A percentile compares a stretch with the other conserved stretches of the same genome.
These are phyloP conservation scores for Dactylellina drechsleri DNA, from an alignment of 2,329 filamentous ascomycete species.

Conservation along the genomic window DNA sequence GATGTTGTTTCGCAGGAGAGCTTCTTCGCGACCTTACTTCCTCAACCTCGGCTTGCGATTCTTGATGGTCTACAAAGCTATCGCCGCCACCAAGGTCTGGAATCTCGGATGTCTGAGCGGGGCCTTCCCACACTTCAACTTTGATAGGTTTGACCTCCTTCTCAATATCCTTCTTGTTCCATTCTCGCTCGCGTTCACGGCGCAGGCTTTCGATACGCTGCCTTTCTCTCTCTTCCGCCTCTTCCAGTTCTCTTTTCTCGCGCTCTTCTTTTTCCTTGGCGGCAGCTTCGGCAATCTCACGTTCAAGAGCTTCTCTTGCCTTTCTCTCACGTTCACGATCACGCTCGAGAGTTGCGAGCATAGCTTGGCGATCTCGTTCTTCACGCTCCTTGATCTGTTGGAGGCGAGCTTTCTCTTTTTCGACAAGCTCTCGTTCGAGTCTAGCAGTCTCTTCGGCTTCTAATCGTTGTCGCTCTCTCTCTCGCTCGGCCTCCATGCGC, in stretches of 20 bases:
- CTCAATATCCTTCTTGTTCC: slow-evolving; percentile 59
- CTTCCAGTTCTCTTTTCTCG: slow-evolving; percentile 64
- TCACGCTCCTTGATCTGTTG: slow-evolving; percentile 53
- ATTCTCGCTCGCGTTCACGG: slow-evolving; percentile 57
- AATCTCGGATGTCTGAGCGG: slow-evolving; percentile 52
- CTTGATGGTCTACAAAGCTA: slow-evolving; percentile 55
- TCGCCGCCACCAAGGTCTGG: slow-evolving; percentile 62
- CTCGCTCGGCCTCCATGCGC: slow-evolving; percentile 57
- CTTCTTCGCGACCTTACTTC: slow-evolving; percentile 51
- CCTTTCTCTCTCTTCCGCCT: slow-evolving; percentile 60
- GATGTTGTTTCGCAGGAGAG: slow-evolving; percentile 57
- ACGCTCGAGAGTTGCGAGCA: slow-evolving; percentile 49
- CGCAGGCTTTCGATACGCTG: slow-evolving; percentile 56
- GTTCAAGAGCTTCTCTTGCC: slow-evolving; percentile 56
- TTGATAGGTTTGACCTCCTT: slow-evolving; percentile 59
- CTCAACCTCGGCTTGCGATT: slow-evolving; percentile 56
- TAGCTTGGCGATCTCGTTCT: slow-evolving; percentile 50
- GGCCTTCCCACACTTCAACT: slow-evolving; percentile 56
- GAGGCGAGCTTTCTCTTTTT: slow-evolving; percentile 55
- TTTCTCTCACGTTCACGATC: slow-evolving; percentile 57
- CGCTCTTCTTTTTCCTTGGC: slow-evolving; percentile 61
- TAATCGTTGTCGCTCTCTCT: slow-evolving; percentile 55
- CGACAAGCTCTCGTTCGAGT: slow-evolving; percentile 56
- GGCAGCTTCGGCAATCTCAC: slow-evolving; percentile 53
- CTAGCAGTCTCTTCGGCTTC: slow-evolving; percentile 53